Conservation (phyloP, 352 stramenopile species). For the Phytophthora chlamydospora region DNA sequence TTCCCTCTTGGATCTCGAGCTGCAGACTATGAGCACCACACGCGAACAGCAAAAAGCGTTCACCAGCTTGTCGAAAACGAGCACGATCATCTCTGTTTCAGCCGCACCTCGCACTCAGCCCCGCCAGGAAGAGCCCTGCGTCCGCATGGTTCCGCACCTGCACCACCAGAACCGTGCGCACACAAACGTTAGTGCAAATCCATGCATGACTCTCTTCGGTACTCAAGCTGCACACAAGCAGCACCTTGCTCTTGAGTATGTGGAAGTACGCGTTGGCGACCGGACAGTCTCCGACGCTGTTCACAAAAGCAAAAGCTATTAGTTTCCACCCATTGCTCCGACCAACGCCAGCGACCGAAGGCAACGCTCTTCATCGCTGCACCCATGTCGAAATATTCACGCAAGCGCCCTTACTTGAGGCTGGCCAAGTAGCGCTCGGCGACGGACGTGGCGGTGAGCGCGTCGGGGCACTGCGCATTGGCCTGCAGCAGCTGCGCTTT, state of each 20-base stretch:
- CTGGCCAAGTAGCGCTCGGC: slow-evolving; percentile 47
- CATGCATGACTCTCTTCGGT: background rate
- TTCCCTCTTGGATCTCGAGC: slow-evolving; percentile 47
- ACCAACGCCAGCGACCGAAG: background rate
- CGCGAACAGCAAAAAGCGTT: background rate
- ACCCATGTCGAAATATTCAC: slow-evolving; percentile 21
- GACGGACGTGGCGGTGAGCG: slow-evolving; percentile 49
- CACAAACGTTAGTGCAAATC: slow-evolving; percentile 7
- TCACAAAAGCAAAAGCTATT: background rate
- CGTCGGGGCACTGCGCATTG: slow-evolving; percentile 52
- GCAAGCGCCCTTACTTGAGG: slow-evolving; percentile 36
- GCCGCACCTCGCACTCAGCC: slow-evolving; percentile 33
- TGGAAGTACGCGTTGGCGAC: slow-evolving; percentile 63
- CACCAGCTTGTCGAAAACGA: background rate
- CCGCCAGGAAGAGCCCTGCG: slow-evolving; percentile 46
- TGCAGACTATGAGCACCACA: slow-evolving; percentile 33
- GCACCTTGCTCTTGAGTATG: slow-evolving; percentile 60
- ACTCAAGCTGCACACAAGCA: background rate
- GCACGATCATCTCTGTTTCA: background rate
- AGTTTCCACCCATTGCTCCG: background rate
- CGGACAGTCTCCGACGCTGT: slow-evolving; percentile 50
- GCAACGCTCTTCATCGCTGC: slow-evolving; percentile 16
- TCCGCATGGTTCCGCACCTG: slow-evolving; percentile 47
- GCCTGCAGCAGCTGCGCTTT: slow-evolving; percentile 52
- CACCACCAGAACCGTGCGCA: slow-evolving; percentile 23